Conservation (phyloP, 106 monocot species). For the Phalaenopsis aphrodite region DNA sequence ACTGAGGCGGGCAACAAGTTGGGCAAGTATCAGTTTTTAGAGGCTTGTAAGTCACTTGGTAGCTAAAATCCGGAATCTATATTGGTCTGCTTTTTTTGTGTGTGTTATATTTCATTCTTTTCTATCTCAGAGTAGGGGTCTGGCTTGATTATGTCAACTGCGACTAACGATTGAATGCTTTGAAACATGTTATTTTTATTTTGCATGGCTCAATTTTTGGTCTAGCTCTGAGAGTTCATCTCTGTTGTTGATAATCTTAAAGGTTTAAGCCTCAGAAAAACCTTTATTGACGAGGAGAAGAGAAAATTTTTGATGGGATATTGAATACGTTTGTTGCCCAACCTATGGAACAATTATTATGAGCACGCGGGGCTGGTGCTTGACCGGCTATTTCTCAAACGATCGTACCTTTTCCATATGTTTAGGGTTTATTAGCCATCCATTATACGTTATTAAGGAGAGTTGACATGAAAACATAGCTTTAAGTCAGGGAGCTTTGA, state of each 20-base stretch:
- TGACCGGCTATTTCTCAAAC: not conserved
- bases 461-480: no score
- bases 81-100: not conserved
- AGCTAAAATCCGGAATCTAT: not conserved
- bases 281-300: not conserved
- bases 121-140: not conserved
- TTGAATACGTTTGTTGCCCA: not conserved
- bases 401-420: no score
- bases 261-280: not conserved
- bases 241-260: not conserved
- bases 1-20: not conserved
- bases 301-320: not conserved
- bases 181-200: not conserved
- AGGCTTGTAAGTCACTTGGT: constrained; percentile 7
- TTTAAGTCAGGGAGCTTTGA: no score
- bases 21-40: constrained; percentile 1
- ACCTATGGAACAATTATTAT: not conserved
- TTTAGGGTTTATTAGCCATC: no score
- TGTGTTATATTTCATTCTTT: not conserved
- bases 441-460: no score
- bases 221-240: no score
- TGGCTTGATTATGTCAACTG: not conserved
- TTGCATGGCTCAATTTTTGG: not conserved
- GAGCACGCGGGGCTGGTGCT: not conserved
- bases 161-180: not conserved